Base-by-base conservation (phyloP, 2,329 filamentous ascomycete species). In the Calonectria multiphialidica region DNA sequence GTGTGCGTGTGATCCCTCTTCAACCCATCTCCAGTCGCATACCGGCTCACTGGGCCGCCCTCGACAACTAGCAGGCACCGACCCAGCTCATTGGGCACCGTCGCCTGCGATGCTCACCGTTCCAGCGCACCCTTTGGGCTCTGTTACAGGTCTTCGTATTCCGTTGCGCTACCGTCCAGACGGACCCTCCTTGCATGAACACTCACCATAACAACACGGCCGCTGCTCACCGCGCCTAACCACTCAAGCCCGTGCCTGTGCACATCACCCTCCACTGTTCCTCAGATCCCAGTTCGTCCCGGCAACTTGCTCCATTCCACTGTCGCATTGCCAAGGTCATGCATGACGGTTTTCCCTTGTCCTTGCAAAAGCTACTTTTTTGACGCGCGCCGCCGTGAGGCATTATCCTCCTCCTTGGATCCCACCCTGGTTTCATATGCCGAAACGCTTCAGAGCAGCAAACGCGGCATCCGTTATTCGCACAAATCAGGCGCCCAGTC, bases 21-120 rank as follows among this genome's bases (percentile, higher is more conserved):
- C n/a, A 3, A 9, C 30, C 50, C 53, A 30, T 57, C 40, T 37
- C 53, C 35, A 30, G 47, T 16, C 16, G 15, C 21, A 21, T 40
- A 57, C 33, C 53, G 33, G 53, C 33, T 57, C 33, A n/a, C 21
- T 37, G 53, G 33, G 53, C 53, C 25, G 47, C 47, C 5, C 47
- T 23, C 23, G 15, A 50, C 53, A 57, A 30, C 53, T 40, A 66
- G 65, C 63, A 62, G 69, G 62, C 50, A 76, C 76, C 18, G 30
- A 44, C 68, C 68, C 53, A 78, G 74, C 67, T 73, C 69, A 78
- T 77, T 77, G 69, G 73, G 63, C 73, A 74, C 68, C 62, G 49
- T 47, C 42, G 18, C 25, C 7, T 23, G 28, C 21, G 13, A 45
- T 66, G 21, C 18, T 53, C 28, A 33, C 42, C 63, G 28, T 57